phyloP scores from a whole-genome alignment of 1,284 basidiomycete genomes.

The Leccinum fuscescens region DNA sequence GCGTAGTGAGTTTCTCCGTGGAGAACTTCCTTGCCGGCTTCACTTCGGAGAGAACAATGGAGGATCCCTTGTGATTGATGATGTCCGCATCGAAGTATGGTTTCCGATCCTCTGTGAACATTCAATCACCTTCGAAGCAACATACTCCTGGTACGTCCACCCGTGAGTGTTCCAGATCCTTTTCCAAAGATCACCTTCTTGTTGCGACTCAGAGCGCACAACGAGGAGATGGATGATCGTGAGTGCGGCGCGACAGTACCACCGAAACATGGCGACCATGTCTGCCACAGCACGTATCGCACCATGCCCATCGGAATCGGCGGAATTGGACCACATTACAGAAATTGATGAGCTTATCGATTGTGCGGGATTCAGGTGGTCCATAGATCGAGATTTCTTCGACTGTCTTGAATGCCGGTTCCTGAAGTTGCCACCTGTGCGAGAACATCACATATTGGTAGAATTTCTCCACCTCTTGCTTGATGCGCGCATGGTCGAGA shows the following conservation, averaged over 20 bases:
- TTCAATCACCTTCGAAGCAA: not conserved
- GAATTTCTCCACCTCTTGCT: constrained; percentile 2
- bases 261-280: constrained; percentile 14
- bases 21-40: too few species aligned
- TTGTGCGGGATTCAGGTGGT: not conserved
- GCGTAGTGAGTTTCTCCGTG: not conserved
- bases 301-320: constrained; percentile 10
- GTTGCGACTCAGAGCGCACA: not conserved
- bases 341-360: constrained; percentile 3
- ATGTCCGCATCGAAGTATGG: too few species aligned
- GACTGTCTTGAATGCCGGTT: constrained; percentile 8
- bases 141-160: constrained; percentile 16
- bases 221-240: constrained; percentile 5
- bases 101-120: constrained; percentile 7
- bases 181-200: not conserved
- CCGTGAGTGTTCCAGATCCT: constrained; percentile 3
- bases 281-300: constrained; percentile 2
- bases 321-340: constrained; percentile 1
- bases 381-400: not conserved
- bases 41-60: too few species aligned
- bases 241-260: constrained; percentile 10
- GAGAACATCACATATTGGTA: constrained; percentile 18
- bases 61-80: too few species aligned
- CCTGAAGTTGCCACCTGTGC: constrained; percentile 9
- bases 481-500: constrained; percentile 1